Evolutionary conservation across 1,139 yeast species (phyloP), one percentile per base, ranked within the genome.

Genomic region (Debaryomycetaceae sp.): DNA sequence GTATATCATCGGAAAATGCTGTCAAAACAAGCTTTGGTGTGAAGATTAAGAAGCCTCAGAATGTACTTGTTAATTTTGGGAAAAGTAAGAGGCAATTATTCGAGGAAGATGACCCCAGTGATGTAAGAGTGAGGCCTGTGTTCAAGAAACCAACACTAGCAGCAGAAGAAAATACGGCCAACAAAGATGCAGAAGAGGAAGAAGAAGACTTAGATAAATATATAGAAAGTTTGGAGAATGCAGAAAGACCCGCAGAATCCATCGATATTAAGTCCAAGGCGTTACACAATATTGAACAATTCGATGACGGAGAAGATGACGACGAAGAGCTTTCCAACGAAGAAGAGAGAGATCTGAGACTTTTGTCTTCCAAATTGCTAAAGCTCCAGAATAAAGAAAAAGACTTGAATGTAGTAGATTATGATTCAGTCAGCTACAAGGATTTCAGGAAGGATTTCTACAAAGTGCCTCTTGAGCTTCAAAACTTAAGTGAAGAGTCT

Each of bases 401-500:
- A 42, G 61, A 59, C 26, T 51, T 71, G 15, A 50, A 51, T n/a
- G 46, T 36, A 0, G 49, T 71, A 41, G 78, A 80, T 47, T 80
- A 82, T 59, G 45, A 75, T 35, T 47, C 59, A 43, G 59, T 78
- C 37, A 58, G 70, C 6, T 73, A 81, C 41, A 73, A 67, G 31
- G 74, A 81, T 0, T 81, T 91, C 52, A 56, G 77, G 13, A 87
- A 83, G 53, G 49, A 64, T 11, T 84, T 91, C 50, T 87, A 87
- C 51, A 65, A 65, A 1, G 91, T 83, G 48, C 78, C 87, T 1
- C 72, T 69, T n/a, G 83, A 81, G 35, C 53, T 83, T 1, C 56
- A 62, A 17, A 51, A 54, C 1, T 56, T 84, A 41, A 55, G 78
- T 0, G 61, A 58, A 0, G 77, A 73, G 28, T 87, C 85, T 36